Evolutionary conservation across 2,329 filamentous ascomycete species (phyloP), one percentile per base, ranked within the genome.

Genomic region (Aurifilum marmelostoma): DNA sequence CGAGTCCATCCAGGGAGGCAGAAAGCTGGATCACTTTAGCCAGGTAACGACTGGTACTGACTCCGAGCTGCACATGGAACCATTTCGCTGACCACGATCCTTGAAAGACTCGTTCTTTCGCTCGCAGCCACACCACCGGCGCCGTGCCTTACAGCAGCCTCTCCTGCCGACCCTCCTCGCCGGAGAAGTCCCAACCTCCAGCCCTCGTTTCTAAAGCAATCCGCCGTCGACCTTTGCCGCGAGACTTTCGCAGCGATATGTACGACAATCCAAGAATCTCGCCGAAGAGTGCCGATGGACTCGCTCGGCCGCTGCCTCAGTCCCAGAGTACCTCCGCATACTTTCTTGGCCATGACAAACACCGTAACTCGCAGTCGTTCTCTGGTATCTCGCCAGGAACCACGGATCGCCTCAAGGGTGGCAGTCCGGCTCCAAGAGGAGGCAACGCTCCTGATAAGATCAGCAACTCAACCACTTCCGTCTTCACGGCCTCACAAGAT

Each of bases 51-150:
- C 5, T 41, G 24, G 16, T 27, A 24, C 9, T 24, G n/a, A 18
- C 14, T 29, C 18, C 21, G 27, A 11, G 24, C 21, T 3, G 5
- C 21, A 43, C 39, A 59, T 50, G 16, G 47, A 11, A 8, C 7
- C 1, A 58, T 21, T 32, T 5, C 18, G 16, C 66, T 71, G 9
- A 69, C 18, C 39, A 11, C 3, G 21, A 7, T 18, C 1, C 9
- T 37, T n/a, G 37, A 24, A 24, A 71, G 69, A 7, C 12, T 8
- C 62, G 21, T 29, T 34, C 16, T 9, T 37, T 71, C 16, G 14
- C 61, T 62, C 67, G 47, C 39, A 71, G 69, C 56, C 69, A 59
- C 29, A 67, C 69, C 1, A 11, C 60, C n/a, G 65, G n/a, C 54
- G 14, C 63, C 12, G 52, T 71, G 66, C 32, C 63, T 11, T 50